phyloP scores from a whole-genome alignment of 371 early-diverging fungal genomes.

The Mortierella polycephala region DNA sequence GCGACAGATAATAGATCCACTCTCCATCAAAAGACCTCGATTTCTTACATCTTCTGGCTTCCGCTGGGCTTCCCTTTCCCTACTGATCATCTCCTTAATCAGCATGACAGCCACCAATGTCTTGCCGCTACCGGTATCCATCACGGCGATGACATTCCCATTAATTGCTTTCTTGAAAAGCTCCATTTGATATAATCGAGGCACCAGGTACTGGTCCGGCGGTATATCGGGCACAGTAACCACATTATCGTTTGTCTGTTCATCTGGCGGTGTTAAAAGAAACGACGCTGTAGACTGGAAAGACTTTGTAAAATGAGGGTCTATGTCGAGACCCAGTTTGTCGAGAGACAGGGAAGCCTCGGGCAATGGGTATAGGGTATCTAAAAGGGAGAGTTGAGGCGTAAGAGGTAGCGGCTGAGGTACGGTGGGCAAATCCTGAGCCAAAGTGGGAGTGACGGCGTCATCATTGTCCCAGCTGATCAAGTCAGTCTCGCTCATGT shows the following conservation, averaged over 20 bases:
- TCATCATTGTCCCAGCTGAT: constrained; percentile 3
- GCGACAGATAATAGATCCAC: background rate
- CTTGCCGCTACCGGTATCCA: constrained; percentile 96
- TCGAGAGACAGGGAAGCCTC: too few species aligned
- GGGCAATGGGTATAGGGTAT: background rate
- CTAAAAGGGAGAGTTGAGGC: background rate
- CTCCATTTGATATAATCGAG: constrained; percentile 84
- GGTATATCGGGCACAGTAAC: background rate
- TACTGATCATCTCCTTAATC: constrained; percentile 72
- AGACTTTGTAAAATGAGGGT: too few species aligned
- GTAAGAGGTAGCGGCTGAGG: background rate
- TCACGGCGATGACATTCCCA: constrained; percentile 84
- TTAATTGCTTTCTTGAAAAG: constrained; percentile 73
- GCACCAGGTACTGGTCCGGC: constrained; percentile 46
- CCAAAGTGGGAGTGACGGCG: background rate
- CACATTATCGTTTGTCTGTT: background rate
- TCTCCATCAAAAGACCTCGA: background rate
- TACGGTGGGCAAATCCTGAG: background rate
- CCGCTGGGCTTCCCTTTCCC: constrained; percentile 55
- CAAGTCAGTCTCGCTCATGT: constrained; percentile 1
- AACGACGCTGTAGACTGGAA: background rate
- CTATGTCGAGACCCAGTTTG: too few species aligned
- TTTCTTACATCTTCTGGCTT: constrained; percentile 52
- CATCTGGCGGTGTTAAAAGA: background rate
- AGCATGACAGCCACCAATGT: constrained; percentile 90